Percentiles rank a stretch among this genome's conserved stretches.
Conservation (phyloP, 2,329 filamentous ascomycete species). For the Alternaria arbusti region DNA sequence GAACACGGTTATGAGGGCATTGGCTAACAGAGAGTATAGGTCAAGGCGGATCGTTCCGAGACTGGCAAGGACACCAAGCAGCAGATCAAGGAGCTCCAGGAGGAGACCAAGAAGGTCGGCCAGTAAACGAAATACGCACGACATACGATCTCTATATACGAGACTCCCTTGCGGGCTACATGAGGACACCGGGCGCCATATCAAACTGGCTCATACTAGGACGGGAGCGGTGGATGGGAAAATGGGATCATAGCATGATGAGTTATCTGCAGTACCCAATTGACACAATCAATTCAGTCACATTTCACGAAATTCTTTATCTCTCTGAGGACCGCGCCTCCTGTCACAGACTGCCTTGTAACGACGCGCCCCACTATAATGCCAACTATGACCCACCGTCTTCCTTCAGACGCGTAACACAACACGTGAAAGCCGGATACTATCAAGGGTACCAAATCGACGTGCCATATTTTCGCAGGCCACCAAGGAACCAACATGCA, state of each 20-base stretch:
- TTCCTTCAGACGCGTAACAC: not conserved
- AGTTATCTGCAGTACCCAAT: constrained; percentile 3
- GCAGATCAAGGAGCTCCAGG: constrained; percentile 55
- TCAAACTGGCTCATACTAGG: not conserved
- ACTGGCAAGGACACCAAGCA: constrained; percentile 46
- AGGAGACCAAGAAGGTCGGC: constrained; percentile 49
- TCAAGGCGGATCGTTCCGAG: constrained; percentile 54
- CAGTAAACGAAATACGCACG: not conserved
- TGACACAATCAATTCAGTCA: not conserved
- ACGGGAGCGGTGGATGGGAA: not conserved
- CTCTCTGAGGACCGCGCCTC: not conserved
- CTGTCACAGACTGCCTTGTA: not conserved
- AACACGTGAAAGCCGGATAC: not conserved
- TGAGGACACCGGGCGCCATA: not conserved
- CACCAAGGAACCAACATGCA: not conserved
- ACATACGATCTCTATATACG: not conserved
- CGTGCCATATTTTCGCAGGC: not conserved
- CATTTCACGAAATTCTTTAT: not conserved
- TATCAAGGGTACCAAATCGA: too few species aligned
- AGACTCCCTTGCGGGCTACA: not conserved
- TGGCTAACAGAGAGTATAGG: constrained; percentile 20
- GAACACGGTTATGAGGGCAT: not conserved
- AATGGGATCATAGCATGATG: not conserved
- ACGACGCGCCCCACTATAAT: not conserved
- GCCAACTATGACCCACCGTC: not conserved